Evolutionary conservation across 192 early-diverging fungal genomes (phyloP), one percentile per base, ranked within the genome.

Genomic region (Podila minutissima): DNA sequence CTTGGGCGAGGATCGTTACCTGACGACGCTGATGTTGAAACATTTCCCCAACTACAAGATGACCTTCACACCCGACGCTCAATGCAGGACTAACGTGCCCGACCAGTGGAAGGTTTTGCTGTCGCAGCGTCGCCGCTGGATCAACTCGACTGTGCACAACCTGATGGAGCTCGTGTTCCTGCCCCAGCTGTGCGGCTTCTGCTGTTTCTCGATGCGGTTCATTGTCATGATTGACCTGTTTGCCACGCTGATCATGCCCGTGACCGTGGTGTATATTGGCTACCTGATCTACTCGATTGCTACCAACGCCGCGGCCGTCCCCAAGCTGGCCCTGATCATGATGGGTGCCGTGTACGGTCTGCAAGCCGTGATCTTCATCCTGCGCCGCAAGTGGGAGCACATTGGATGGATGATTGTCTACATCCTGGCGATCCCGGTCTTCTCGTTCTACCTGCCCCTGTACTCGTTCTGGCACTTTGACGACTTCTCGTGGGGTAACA

Each of bases 381-480:
- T 98, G 55, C 93, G 96, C 73, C 88, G 94, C 33, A 93, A 97
- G 84, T 95, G 93, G 92, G 92, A 95, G 82, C 94, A 94, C 65
- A 94, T 98, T 74, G 92, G 93, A 26, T 98, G 97, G 97, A 98
- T 99, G 97, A 91, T 99, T 71, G 93, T 98, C 49, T 95, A 94
- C 70, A 93, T 98, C 50, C 62, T 96, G 35, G 96, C 96, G 19
- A 94, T 97, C 67, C 96, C 96, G 15, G 85, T 97, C 22, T 98
- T 97, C 82, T 91, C 92, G 12, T 92, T 95, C 75, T 88, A 91
- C 59, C 89, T 95, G 65, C 93, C 93, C 20, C 62, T 95, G 29
- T 99, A 99, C 83, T 88, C 97, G 26, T 99, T 97, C 91, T 99
- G 98, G 98, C 96, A 97, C 87, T 97, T 98, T 83, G 98, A 99